Conservation (phyloP, 768 basidiomycete species). For the Tulasnella sp. region DNA sequence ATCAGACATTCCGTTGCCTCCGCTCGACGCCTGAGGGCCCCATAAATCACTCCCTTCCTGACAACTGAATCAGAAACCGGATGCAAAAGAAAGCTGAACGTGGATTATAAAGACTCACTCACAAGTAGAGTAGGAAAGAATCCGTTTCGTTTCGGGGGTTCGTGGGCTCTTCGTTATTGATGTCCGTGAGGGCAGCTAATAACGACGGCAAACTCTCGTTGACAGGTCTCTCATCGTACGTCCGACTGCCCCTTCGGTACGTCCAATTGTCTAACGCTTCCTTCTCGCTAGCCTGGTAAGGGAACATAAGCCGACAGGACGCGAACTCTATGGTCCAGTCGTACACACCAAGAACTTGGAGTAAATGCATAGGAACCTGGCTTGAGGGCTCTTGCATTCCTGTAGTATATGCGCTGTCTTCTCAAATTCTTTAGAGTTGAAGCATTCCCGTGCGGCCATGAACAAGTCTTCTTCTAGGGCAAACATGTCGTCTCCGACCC, state of each 20-base stretch:
- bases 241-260: constrained; percentile 40
- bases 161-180: constrained; percentile 26
- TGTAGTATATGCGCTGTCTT: constrained; percentile 60
- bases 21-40: constrained; percentile 66
- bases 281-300: constrained; percentile 67
- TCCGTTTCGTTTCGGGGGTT: constrained; percentile 35
- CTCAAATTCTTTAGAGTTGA: constrained; percentile 69
- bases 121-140: constrained; percentile 83
- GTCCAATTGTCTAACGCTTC: constrained; percentile 74
- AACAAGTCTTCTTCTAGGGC: constrained; percentile 59
- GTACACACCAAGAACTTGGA: constrained; percentile 73
- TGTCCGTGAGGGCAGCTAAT: constrained; percentile 49
- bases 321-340: background rate
- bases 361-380: constrained; percentile 70
- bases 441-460: constrained; percentile 60
- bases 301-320: background rate
- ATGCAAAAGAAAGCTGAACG: background rate
- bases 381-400: constrained; percentile 60
- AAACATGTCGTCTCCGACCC: constrained; percentile 30
- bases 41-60: constrained; percentile 79
- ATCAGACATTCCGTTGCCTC: constrained; percentile 79
- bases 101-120: constrained; percentile 27
- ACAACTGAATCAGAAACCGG: constrained; percentile 15
- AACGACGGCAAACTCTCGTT: constrained; percentile 53
- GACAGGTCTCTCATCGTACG: constrained; percentile 36